A percentile compares a stretch with the other conserved stretches of the same genome.
These are phyloP conservation scores for Pyrenophora seminiperda DNA, from an alignment of 2,329 filamentous ascomycete genomes.

Conservation along the genomic window DNA sequence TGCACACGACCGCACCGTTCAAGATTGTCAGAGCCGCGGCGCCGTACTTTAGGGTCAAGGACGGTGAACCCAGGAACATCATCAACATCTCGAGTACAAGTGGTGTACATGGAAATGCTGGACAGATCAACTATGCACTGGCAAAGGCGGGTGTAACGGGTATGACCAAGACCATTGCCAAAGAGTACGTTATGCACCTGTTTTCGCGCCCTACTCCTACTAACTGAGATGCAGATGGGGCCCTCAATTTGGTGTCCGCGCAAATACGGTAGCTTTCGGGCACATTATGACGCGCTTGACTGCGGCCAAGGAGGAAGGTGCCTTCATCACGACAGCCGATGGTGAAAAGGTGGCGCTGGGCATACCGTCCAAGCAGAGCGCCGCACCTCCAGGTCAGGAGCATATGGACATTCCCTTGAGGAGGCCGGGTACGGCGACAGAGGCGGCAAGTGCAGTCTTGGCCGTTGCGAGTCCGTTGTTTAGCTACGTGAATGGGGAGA, in stretches of 20 bases:
- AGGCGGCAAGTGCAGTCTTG: slow-evolving; percentile 78
- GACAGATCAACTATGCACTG: slow-evolving; percentile 86
- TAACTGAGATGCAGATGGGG: slow-evolving; percentile 64
- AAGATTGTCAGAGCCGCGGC: slow-evolving; percentile 77
- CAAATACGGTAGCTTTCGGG: slow-evolving; percentile 85
- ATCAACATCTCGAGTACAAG: slow-evolving; percentile 85
- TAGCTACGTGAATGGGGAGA: slow-evolving; percentile 84
- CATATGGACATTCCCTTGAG: slow-evolving; percentile 77
- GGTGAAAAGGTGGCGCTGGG: slow-evolving; percentile 60
- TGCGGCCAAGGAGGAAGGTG: slow-evolving; percentile 81
- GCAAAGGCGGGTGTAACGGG: slow-evolving; percentile 85
- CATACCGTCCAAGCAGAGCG: slow-evolving; percentile 52
- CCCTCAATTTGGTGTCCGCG: slow-evolving; percentile 77
- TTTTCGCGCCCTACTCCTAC: not conserved
- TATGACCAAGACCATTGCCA: slow-evolving; percentile 86
- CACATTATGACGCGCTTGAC: slow-evolving; percentile 81
- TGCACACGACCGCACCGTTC: slow-evolving; percentile 87
- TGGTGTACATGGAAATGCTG: slow-evolving; percentile 83
- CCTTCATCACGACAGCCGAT: slow-evolving; percentile 75
- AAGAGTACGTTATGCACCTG: slow-evolving; percentile 58
- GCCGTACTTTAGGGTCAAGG: slow-evolving; percentile 85
- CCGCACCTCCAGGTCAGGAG: slow-evolving; percentile 37
- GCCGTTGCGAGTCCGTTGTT: slow-evolving; percentile 82
- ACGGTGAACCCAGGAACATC: slow-evolving; percentile 76
- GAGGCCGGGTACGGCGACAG: slow-evolving; percentile 75